These are phyloP conservation scores for Beauveria sp. DNA, from an alignment of 2,329 filamentous ascomycete species.

Conservation along the genomic window DNA sequence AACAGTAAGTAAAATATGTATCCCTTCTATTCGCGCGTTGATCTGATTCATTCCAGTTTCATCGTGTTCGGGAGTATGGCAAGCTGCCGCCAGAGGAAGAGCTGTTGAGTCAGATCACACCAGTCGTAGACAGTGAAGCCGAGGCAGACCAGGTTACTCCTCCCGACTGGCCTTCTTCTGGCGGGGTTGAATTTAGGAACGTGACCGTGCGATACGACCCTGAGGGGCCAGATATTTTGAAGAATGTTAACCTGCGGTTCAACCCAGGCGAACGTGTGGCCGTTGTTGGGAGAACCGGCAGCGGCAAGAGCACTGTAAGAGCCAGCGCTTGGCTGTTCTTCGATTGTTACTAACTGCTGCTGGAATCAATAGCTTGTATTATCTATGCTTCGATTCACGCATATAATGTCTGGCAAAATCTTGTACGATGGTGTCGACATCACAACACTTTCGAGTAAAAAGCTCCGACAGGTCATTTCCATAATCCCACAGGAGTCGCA, in stretches of 20 bases:
- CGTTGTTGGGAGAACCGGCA: slow-evolving; percentile 72
- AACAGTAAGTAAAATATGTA: slow-evolving; percentile 34
- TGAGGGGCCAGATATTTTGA: slow-evolving; percentile 40
- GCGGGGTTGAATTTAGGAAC: slow-evolving; percentile 41
- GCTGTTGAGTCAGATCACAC: slow-evolving; percentile 30
- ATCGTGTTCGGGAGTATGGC: slow-evolving; percentile 42
- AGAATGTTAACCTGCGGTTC: slow-evolving; percentile 42
- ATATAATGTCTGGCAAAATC: slow-evolving; percentile 43
- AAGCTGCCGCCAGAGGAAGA: slow-evolving; percentile 35
- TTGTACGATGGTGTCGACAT: slow-evolving; percentile 50
- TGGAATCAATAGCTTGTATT: slow-evolving; percentile 34
- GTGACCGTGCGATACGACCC: slow-evolving; percentile 42
- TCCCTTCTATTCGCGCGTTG: background rate
- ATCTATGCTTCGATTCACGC: slow-evolving; percentile 48
- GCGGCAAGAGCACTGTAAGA: slow-evolving; percentile 72
- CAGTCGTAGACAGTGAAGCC: slow-evolving; percentile 29
- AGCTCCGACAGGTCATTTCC: slow-evolving; percentile 46
- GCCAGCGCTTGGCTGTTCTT: background rate
- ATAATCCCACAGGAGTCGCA: slow-evolving; percentile 54
- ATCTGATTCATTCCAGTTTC: slow-evolving; percentile 30
- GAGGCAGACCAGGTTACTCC: slow-evolving; percentile 32
- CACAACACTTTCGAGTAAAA: slow-evolving; percentile 38
- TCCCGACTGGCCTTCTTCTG: slow-evolving; percentile 36
- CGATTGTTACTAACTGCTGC: background rate
- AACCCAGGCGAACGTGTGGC: slow-evolving; percentile 67